A percentile compares a stretch with the other conserved stretches of the same genome.
These are phyloP conservation scores for Epipyxis sp. DNA, from an alignment of 108 stramenopile species.

Conservation along the genomic window DNA sequence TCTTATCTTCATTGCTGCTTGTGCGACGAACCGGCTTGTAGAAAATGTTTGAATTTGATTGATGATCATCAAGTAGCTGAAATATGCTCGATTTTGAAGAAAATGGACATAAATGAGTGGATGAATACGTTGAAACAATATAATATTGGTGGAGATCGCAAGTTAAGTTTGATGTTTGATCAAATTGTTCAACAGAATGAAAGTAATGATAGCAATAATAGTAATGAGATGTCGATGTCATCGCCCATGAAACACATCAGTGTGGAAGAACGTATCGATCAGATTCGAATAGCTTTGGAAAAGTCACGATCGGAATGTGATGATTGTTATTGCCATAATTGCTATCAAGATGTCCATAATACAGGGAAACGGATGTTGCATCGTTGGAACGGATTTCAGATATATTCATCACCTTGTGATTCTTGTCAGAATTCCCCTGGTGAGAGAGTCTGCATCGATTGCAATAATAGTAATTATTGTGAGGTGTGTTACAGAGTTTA, in stretches of 20 bases:
- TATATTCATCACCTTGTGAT: conserved; percentile 36
- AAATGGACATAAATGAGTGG: neutral
- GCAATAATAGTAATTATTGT: conserved; percentile 38
- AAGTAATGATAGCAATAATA: neutral
- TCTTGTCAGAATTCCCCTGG: conserved; percentile 38
- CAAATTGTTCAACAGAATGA: neutral
- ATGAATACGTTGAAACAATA: neutral
- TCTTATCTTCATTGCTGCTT: conserved; percentile 37
- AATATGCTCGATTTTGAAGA: neutral
- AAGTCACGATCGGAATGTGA: conserved; percentile 7
- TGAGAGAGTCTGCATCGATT: conserved; percentile 38
- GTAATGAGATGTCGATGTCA: neutral
- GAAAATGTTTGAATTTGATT: conserved; percentile 30
- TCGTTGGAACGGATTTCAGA: conserved; percentile 40
- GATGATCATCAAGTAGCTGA: neutral
- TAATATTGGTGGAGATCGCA: conserved; percentile 17
- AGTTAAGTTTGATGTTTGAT: neutral
- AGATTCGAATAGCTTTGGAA: neutral
- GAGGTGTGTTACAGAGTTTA: conserved; percentile 42
- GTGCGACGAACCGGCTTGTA: conserved; percentile 36
- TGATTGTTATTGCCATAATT: conserved; percentile 20
- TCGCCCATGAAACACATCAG: neutral
- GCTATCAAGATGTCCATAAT: conserved; percentile 39
- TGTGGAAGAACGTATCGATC: no score
- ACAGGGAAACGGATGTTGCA: conserved; percentile 40